Evolutionary conservation across 306 rosid genomes (phyloP), one percentile per base, ranked within the genome.

Genomic region (Dalbergia cultrata): DNA sequence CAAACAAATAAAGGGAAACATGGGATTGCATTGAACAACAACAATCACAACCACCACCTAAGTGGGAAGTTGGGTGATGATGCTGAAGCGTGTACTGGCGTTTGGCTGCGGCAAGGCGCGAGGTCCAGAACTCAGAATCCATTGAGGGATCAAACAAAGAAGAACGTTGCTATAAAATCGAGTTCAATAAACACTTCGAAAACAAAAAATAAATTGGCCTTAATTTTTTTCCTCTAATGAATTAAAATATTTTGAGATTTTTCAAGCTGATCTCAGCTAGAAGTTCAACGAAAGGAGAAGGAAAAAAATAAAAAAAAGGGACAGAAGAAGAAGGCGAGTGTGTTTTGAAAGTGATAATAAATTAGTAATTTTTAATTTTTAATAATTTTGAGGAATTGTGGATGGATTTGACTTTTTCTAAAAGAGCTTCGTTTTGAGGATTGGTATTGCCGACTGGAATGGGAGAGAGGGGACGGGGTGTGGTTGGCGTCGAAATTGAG

Each of bases 101-200:
- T 89, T 96, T 96, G 34, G 94, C 98, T 58, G 98, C 98, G 57
- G 97, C 97, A 67, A 93, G 93, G 64, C 98, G 97, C 33, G 99
- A 89, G 80, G 97, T 88, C 99, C 97, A 93, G 85, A 89, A 93
- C 71, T 96, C 98, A 82, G 98, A 85, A 81, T 95, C 99, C 99
- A 96, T 95, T 62, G 85, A 82, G 79, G 85, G 86, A 83, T 77
- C 83, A 74, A 78, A 85, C 69, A 76, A 21, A 33, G 45, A 66
- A 73, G 45, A 66, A 73, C 31, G 52, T 10, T 10, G 45, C 26
- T 63, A 12, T 47, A 0, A 45, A 81, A 75, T 67, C 76, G 58
- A 68, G 75, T 34, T 58, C 19, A 62, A 53, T 13, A 33, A 54
- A 37, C 72, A 67, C 21, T 16, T 37, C 1, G 7, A 37, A 7